Conservation (phyloP, 805 yeast genomes). For the Maudiozyma pseudohumilis region DNA sequence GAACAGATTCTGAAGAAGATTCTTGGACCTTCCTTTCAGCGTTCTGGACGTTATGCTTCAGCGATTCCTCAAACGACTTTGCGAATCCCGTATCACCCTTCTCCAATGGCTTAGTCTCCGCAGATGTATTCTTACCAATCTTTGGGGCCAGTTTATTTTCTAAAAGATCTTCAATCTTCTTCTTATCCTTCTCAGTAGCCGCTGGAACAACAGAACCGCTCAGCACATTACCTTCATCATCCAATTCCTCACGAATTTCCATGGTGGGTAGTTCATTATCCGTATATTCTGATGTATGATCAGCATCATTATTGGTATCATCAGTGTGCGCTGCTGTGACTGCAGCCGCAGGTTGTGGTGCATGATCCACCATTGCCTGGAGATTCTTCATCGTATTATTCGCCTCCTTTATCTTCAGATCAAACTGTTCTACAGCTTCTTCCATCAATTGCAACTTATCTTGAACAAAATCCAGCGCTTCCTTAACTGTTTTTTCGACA, state of each 20-base stretch:
- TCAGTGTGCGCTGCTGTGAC: not conserved
- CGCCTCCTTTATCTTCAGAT: conserved; percentile 33
- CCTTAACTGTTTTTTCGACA: conserved; percentile 20
- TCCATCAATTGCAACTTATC: conserved; percentile 23
- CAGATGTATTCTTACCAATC: conserved; percentile 5
- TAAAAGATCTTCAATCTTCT: conserved; percentile 11
- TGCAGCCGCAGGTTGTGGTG: not conserved
- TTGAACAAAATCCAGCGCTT: conserved; percentile 18
- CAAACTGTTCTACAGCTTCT: conserved; percentile 35
- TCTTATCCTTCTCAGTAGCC: conserved; percentile 7
- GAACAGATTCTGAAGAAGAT: too few species aligned
- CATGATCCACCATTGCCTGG: conserved; percentile 4
- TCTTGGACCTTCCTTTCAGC: too few species aligned
- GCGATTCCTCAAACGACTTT: not conserved
- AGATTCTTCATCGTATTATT: conserved; percentile 25
- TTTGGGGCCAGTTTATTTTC: not conserved
- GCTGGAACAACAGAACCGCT: conserved; percentile 36
- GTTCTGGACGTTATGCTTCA: conserved; percentile 3
- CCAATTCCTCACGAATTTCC: conserved; percentile 78
- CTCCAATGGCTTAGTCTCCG: conserved; percentile 11
- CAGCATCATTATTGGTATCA: conserved; percentile 5
- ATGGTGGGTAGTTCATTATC: conserved; percentile 47
- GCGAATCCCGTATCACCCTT: too few species aligned
- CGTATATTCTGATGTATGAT: not conserved
- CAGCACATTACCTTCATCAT: conserved; percentile 70